Base-by-base conservation (phyloP, 192 early-diverging fungal genomes). In the Podila minutissima region DNA sequence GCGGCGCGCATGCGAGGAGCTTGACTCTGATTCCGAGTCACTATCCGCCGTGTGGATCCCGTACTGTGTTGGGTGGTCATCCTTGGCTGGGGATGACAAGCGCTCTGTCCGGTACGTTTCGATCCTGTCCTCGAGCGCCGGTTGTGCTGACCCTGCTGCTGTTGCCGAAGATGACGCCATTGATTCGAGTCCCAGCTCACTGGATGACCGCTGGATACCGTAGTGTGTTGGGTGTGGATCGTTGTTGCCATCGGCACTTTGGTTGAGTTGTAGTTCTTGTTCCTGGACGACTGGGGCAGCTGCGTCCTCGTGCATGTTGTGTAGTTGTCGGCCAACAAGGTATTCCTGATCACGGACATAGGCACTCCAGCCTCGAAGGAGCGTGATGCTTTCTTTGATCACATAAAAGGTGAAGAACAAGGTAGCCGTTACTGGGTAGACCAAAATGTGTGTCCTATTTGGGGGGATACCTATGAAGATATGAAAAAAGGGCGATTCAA, bases 311-410 rank as follows among this genome's bases (percentile, higher is more conserved):
- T 62, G 68, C 2, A 71, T 49, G 46, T 79, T 79, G 46, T 79
- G 76, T 33, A 79, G 76, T 37, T 64, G 76, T 33, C 70, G 69
- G 12, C 76, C 76, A 20, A 79, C 70, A 15, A 79, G 70, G 35
- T 79, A 79, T 38, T 79, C 76, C 32, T 79, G 69, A 58, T 79
- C 76, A 1, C 76, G 70, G 11, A 79, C 76, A 68, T 79, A 68
- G 24, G 71, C 69, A 35, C 59, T 64, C 76, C 76, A 79, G 9
- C 76, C 70, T 35, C 55, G 69, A 17, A 79, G 12, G 19, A 72
- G 60, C 6, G 51, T 24, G 4, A 68, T 22, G 38, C 59, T 51
- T 22, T 79, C 70, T 38, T 59, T 63, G 12, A 79, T 13, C 10
- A 69, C 76, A 68, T 51, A 68, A 1, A 64, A 49, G 10, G 64